Conservation (phyloP, 352 stramenopile genomes). For the Thalassiosira hispida region DNA sequence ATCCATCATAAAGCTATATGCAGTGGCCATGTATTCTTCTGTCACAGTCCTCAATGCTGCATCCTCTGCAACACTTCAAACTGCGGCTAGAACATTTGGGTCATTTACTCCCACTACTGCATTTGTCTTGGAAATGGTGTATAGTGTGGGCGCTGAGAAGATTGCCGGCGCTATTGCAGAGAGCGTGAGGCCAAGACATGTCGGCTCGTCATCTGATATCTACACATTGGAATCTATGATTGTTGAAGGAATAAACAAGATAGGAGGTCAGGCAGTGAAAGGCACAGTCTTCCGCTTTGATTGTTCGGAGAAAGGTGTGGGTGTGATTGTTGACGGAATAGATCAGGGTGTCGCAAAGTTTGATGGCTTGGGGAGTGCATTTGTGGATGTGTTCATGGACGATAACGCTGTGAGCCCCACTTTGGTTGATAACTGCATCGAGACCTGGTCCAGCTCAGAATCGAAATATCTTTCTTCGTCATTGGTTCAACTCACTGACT, state of each 20-base stretch:
- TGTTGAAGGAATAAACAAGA: constrained; percentile 17
- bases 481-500: not conserved
- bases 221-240: constrained; percentile 15
- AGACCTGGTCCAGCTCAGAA: not conserved
- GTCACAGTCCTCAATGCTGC: not conserved
- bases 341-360: constrained; percentile 9
- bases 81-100: constrained; percentile 6
- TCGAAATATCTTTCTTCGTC: not conserved
- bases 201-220: constrained; percentile 9
- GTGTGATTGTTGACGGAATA: constrained; percentile 19
- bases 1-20: constrained; percentile 67
- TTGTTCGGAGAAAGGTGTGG: constrained; percentile 12
- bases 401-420: not conserved
- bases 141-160: constrained; percentile 4
- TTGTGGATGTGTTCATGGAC: constrained; percentile 20
- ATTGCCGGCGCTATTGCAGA: constrained; percentile 24
- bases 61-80: not conserved
- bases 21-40: constrained; percentile 64
- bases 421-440: not conserved
- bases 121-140: constrained; percentile 10
- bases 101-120: not conserved
- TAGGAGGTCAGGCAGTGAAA: constrained; percentile 17
- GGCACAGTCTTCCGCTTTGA: constrained; percentile 25
- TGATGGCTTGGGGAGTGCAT: constrained; percentile 2
- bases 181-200: constrained; percentile 16